These are phyloP conservation scores for Eucalyptus grandis DNA, from an alignment of 345 rosid genomes.

Conservation along the genomic window DNA sequence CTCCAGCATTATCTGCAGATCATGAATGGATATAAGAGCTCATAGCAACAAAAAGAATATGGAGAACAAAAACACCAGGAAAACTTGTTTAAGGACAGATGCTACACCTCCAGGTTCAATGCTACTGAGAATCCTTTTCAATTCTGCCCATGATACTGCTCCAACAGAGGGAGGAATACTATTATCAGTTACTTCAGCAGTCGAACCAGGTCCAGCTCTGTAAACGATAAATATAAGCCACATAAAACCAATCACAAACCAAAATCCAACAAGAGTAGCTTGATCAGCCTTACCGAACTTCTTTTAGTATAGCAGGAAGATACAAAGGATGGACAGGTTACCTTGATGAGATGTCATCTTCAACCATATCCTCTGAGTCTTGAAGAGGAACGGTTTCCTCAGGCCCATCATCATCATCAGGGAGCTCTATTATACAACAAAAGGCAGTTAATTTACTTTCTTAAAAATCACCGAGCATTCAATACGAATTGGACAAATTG, in stretches of 20 bases:
- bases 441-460: not conserved
- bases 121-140: constrained; percentile 86
- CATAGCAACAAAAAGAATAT: not conserved
- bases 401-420: constrained; percentile 46
- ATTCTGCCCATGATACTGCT: constrained; percentile 78
- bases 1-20: constrained; percentile 44
- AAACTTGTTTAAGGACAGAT: not conserved
- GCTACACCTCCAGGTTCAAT: constrained; percentile 55
- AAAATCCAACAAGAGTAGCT: not conserved
- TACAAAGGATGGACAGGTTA: not conserved
- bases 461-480: not conserved
- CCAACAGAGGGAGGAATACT: constrained; percentile 80
- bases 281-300: not conserved
- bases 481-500: not conserved
- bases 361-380: constrained; percentile 60
- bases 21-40: constrained; percentile 8
- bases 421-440: not conserved
- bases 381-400: constrained; percentile 43
- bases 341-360: constrained; percentile 87
- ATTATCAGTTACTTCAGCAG: constrained; percentile 45
- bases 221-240: not conserved
- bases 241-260: not conserved
- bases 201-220: constrained; percentile 74
- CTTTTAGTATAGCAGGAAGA: not conserved
- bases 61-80: not conserved